Evolutionary conservation across 768 basidiomycete genomes (phyloP).

Genomic region (Hebeloma cylindrosporum): DNA sequence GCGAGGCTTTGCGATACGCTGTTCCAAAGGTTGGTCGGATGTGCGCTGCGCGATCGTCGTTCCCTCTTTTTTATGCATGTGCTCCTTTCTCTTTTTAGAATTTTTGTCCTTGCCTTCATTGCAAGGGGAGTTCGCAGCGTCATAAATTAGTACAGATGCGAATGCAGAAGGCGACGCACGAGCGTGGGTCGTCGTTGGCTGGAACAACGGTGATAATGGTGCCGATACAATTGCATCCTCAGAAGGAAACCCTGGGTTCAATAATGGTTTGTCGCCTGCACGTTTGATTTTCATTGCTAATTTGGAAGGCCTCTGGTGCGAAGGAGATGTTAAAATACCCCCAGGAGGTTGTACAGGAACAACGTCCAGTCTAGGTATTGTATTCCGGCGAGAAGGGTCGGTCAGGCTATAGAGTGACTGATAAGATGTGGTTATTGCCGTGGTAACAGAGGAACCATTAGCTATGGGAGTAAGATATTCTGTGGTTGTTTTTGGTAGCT

Average conservation of each 20-base stretch:
- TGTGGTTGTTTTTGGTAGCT: slow-evolving; percentile 49
- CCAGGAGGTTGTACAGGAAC: slow-evolving; percentile 38
- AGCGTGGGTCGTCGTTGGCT: slow-evolving; percentile 48
- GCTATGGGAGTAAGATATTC: slow-evolving; percentile 77
- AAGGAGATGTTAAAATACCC: slow-evolving; percentile 22
- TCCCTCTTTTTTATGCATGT: slow-evolving; percentile 19
- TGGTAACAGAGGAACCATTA: slow-evolving; percentile 81
- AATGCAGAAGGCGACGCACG: slow-evolving; percentile 80
- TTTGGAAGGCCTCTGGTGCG: slow-evolving; percentile 60
- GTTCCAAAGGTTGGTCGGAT: background rate
- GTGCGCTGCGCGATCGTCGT: background rate
- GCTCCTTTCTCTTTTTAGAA: slow-evolving; percentile 32
- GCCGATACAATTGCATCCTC: slow-evolving; percentile 42
- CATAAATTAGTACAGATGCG: slow-evolving; percentile 68
- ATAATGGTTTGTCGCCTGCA: slow-evolving; percentile 42
- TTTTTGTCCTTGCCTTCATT: slow-evolving; percentile 31
- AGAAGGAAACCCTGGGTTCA: slow-evolving; percentile 18
- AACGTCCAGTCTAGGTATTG: slow-evolving; percentile 43
- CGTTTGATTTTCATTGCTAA: slow-evolving; percentile 73
- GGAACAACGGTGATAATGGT: slow-evolving; percentile 56
- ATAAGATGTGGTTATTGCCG: slow-evolving; percentile 81
- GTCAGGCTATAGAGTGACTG: slow-evolving; percentile 69
- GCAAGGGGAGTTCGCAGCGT: slow-evolving; percentile 40
- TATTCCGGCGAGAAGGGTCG: slow-evolving; percentile 42
- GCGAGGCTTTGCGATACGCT: background rate